Evolutionary conservation across 1,284 basidiomycete genomes (phyloP).

Genomic region (Pseudozyma thailandica): DNA sequence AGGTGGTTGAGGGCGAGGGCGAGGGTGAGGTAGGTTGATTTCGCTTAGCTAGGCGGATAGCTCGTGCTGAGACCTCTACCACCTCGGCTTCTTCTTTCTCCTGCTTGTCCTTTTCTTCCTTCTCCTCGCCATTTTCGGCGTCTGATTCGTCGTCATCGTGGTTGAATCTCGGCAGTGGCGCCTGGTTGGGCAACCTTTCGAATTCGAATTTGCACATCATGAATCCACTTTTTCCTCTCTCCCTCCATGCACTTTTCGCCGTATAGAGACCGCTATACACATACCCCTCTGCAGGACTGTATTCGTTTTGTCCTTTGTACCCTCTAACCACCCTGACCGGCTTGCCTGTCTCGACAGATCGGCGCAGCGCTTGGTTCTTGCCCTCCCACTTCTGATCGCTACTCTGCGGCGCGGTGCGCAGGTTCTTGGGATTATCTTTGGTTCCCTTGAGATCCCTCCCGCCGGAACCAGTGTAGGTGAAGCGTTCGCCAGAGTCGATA

Average conservation of each 20-base stretch:
- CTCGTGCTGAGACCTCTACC: background rate
- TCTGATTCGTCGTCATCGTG: conserved; percentile 9
- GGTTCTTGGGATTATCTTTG: conserved; percentile 76
- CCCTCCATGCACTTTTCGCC: conserved; percentile 71
- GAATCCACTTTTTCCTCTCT: conserved; percentile 39
- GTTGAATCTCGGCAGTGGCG: conserved; percentile 31
- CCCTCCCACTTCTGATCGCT: conserved; percentile 81
- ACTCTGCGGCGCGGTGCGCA: conserved; percentile 84
- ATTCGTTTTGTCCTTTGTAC: conserved; percentile 75
- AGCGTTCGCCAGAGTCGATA: conserved; percentile 80
- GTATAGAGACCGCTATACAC: conserved; percentile 84
- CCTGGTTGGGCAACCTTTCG: conserved; percentile 19
- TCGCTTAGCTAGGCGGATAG: too few species aligned
- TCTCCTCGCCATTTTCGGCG: background rate
- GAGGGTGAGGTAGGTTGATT: too few species aligned
- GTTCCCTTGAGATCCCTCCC: conserved; percentile 85
- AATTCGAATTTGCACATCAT: conserved; percentile 42
- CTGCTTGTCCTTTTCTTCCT: background rate
- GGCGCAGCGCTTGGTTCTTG: conserved; percentile 77
- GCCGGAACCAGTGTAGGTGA: conserved; percentile 75
- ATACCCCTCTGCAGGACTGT: conserved; percentile 71
- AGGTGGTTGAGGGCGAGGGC: conserved; percentile 4
- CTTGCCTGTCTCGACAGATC: conserved; percentile 77
- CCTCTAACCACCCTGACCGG: conserved; percentile 85
- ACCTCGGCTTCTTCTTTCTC: background rate